These are phyloP conservation scores for Xylariomycetidae sp. DNA, from an alignment of 2,329 filamentous ascomycete genomes.

Conservation along the genomic window DNA sequence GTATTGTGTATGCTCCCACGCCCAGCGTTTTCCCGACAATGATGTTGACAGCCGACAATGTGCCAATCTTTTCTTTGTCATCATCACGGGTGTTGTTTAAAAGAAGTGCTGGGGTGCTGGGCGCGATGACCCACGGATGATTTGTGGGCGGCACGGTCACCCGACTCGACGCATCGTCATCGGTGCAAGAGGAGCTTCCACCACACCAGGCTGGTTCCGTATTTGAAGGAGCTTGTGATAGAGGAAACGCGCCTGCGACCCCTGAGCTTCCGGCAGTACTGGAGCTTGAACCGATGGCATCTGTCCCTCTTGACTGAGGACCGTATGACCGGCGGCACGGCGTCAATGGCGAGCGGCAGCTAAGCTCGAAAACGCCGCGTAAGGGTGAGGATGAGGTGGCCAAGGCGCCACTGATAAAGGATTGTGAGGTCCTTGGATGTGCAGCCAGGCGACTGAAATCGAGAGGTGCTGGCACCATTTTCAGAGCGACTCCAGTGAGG, in stretches of 20 bases:
- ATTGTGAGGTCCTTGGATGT: conserved; percentile 9
- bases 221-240: conserved; percentile 7
- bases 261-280: conserved; percentile 16
- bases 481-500: conserved; percentile 2
- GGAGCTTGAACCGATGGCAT: not conserved
- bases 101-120: conserved; percentile 13
- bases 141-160: conserved; percentile 14
- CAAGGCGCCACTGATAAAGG: conserved; percentile 20
- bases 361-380: conserved; percentile 24
- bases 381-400: conserved; percentile 23
- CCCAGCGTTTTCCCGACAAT: conserved; percentile 36
- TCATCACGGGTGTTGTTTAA: conserved; percentile 5
- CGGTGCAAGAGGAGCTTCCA: not conserved
- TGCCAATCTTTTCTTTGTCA: conserved; percentile 30
- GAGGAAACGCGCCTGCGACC: conserved; percentile 17
- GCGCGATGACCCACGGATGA: conserved; percentile 17
- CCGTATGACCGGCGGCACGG: conserved; percentile 9
- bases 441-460: conserved; percentile 5
- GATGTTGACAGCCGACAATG: conserved; percentile 32
- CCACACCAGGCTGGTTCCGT: conserved; percentile 5
- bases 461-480: conserved; percentile 17
- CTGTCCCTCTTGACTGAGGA: not conserved
- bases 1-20: conserved; percentile 49
- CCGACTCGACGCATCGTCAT: conserved; percentile 11
- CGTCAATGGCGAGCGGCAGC: conserved; percentile 27